Conservation (phyloP, 2,329 filamentous ascomycete species). For the Trichophyton mentagrophytes region DNA sequence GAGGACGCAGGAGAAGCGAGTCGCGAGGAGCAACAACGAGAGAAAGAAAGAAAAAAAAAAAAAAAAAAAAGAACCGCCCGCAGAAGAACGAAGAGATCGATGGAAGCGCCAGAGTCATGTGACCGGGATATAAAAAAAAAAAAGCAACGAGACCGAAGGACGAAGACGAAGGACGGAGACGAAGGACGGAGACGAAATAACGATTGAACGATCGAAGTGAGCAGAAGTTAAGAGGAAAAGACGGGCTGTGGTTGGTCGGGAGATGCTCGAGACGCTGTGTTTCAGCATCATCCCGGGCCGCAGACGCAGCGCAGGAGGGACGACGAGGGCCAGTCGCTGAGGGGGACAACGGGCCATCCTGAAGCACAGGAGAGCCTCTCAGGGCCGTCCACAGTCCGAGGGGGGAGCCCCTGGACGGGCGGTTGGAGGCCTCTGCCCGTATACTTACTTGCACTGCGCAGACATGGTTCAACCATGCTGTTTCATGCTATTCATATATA, state of each 20-base stretch:
- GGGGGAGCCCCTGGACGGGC: neutral
- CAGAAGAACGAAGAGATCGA: neutral
- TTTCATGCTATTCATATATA: slow-evolving; percentile 2
- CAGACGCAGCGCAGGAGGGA: neutral
- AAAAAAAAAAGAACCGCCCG: neutral
- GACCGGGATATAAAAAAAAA: neutral
- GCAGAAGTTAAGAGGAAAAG: too few relatives aligned
- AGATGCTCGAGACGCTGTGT: neutral
- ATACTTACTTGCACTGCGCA: neutral
- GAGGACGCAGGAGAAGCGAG: too few relatives aligned
- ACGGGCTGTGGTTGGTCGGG: neutral
- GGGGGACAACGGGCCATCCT: slow-evolving; percentile 31
- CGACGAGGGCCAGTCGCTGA: slow-evolving; percentile 43
- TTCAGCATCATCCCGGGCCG: neutral
- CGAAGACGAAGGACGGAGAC: too few relatives aligned
- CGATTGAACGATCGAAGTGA: too few relatives aligned
- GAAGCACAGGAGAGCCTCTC: neutral
- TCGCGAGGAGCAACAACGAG: too few relatives aligned
- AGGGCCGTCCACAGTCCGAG: neutral
- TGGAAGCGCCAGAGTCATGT: neutral
- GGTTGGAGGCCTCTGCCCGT: neutral
- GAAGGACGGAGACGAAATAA: too few relatives aligned
- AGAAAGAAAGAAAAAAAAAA: too few relatives aligned
- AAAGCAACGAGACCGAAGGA: neutral
- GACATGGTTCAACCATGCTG: slow-evolving; percentile 13